Evolutionary conservation across 179 eudicot genomes (phyloP), one percentile per base, ranked within the genome.

Genomic region (Actinidia chinensis): DNA sequence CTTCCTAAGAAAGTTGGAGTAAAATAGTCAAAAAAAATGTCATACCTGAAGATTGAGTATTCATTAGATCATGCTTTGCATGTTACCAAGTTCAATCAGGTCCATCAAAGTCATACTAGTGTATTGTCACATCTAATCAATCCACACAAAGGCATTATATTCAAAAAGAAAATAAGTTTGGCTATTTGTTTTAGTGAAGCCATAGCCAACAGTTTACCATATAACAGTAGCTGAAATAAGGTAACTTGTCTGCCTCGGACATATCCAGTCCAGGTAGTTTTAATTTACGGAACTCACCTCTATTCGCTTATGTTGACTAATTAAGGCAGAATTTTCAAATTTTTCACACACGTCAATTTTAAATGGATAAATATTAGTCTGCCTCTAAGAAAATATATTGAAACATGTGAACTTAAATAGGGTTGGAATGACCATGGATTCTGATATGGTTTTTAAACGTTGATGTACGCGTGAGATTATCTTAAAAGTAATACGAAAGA

Each of bases 51-150:
- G 74, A 71, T 59, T 54, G 98, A 90, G 60, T 69, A 28, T 66
- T 87, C 95, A 11, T 83, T 83, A 78, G 93, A 95, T 8, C 91
- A 80, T 25, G 91, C 91, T 87, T 91, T 70, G 83, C 52, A 52
- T 95, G 91, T 68, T 87, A 91, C 97, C 99, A 95, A 66, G 87
- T 84, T 65, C 87, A 95, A 79, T 90, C 98, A 51, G 82, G 78
- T 70, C 99, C 99, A 71, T 95, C 91, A 72, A 93, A 95, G 97
- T 82, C 90, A 83, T 95, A 95, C 86, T 93, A 95, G 77, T 95
- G 98, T 74, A 95, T 89, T 48, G 92, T 78, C 84, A 95, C 98
- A 95, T 95, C 98, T 95, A 91, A 61, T 54, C 66, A 71, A 56
- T 67, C 65, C n/a, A 74, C 66, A 70, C 25, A 80, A 9, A 33